Conservation (phyloP, 306 rosid genomes). For the Trifolium repens region DNA sequence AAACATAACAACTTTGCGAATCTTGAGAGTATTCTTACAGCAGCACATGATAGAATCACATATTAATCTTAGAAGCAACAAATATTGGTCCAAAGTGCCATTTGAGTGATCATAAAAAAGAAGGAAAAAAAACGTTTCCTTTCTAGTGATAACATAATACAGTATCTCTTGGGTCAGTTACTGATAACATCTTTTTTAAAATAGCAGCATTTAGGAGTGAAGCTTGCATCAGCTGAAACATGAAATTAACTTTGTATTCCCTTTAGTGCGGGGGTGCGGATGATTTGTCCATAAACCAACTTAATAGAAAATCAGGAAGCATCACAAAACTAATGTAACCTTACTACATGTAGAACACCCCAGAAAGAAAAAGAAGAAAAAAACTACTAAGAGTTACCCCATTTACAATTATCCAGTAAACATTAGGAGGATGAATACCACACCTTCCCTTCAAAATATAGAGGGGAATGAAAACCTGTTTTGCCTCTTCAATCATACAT, state of each 20-base stretch:
- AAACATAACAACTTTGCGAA: neutral
- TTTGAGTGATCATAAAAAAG: too few species aligned
- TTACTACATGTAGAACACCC: neutral
- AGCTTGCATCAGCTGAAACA: slow-evolving; percentile 24
- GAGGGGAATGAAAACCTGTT: neutral
- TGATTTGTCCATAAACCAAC: slow-evolving; percentile 21
- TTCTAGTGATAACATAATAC: neutral
- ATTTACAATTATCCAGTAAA: slow-evolving; percentile 37
- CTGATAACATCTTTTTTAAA: neutral
- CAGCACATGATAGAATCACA: neutral
- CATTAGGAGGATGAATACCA: slow-evolving; percentile 15
- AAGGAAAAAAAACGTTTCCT: neutral
- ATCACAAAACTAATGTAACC: slow-evolving; percentile 15
- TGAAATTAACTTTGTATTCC: slow-evolving; percentile 8
- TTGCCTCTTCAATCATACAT: slow-evolving; percentile 66
- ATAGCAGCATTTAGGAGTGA: slow-evolving; percentile 9
- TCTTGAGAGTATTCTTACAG: neutral
- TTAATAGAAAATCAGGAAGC: slow-evolving; percentile 24
- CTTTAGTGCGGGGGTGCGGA: slow-evolving; percentile 7
- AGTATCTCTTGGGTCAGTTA: neutral
- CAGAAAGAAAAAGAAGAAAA: slow-evolving; percentile 15
- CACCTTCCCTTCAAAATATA: slow-evolving; percentile 31
- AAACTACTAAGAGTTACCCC: slow-evolving; percentile 3
- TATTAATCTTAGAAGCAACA: neutral
- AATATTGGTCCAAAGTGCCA: neutral